Base-by-base conservation (phyloP, 2,329 filamentous ascomycete species). In the Raffaelea ambrosiae region DNA sequence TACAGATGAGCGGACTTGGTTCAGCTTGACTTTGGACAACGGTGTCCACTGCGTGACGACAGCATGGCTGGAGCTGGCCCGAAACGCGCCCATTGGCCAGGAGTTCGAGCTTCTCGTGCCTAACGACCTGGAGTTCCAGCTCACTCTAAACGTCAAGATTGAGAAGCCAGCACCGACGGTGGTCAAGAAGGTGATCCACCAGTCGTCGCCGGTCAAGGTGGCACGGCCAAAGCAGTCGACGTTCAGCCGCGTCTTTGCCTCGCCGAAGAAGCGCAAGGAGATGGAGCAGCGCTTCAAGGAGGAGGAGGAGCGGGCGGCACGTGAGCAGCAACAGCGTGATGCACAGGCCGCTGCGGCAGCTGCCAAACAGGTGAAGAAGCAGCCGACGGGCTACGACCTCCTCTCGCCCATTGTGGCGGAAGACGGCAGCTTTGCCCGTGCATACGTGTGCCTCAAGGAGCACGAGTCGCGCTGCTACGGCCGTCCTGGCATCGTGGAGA, bases 91-190 rank as follows among this genome's bases (percentile, higher is more conserved):
- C 0, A 97, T 98, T 57, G 93, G 91, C 7, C 93, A 98, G 61
- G 93, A 98, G 63, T 98, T 98, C 58, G 93, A 98, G 68, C 81
- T 98, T 40, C 90, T 97, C 29, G 93, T 98, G 22, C 84, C 94
- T 44, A 93, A 95, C 57, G 93, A 98, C 58, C 80, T 98, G n/a
- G 93, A 98, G 65, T 98, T 98, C 69, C 93, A 98, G 66, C 79
- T 98, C 36, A 97, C 93, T 1, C 77, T 98, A 14, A 95, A 96
- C 56, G 94, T 95, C 54, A 96, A 96, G 70, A 76, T 97, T 21
- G 86, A 90, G 55, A 87, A 90, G 60, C 87, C 86, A 5, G 81
- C 83, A 22, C 35, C 35, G 8, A 38, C 18, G 7, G 16, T 38
- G 7, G 23, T 39, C 7, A 71, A 71, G 51, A 69, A 69, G 47